These are phyloP conservation scores for Suhomyces sp. DNA, from an alignment of 805 yeast species.

Conservation along the genomic window DNA sequence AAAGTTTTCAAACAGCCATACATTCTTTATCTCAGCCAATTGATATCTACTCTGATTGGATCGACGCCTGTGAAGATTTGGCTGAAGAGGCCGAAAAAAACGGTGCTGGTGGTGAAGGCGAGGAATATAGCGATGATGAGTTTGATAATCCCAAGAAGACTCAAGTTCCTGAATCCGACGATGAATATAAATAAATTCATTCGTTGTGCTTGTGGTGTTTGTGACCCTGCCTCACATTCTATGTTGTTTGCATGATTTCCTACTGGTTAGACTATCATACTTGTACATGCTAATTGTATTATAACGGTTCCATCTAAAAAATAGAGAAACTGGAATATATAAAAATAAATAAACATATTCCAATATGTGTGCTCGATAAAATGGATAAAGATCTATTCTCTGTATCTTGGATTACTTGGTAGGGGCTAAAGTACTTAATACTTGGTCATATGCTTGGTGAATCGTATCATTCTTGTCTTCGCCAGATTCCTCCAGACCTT, in stretches of 20 bases:
- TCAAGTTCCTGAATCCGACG: constrained; percentile 26
- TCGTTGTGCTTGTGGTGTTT: neutral
- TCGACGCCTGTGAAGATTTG: constrained; percentile 90
- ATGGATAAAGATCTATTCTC: neutral
- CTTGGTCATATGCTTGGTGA: constrained; percentile 19
- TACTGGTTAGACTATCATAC: constrained; percentile 4
- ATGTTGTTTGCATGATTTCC: constrained; percentile 1
- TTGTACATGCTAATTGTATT: constrained; percentile 1
- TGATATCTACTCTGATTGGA: constrained; percentile 96
- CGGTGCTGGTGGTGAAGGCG: constrained; percentile 20
- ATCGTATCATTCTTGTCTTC: constrained; percentile 9
- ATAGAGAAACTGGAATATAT: neutral
- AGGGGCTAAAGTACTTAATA: constrained; percentile 12
- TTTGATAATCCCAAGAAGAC: constrained; percentile 17
- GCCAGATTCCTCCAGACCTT: neutral
- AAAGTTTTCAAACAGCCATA: constrained; percentile 83
- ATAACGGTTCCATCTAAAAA: neutral
- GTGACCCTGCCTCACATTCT: neutral
- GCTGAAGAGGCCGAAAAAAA: constrained; percentile 57
- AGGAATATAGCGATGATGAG: constrained; percentile 37
- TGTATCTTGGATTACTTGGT: neutral
- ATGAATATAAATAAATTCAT: constrained; percentile 23
- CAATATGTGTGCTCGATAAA: neutral
- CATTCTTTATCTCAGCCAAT: constrained; percentile 85
- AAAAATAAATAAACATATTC: neutral